These are phyloP conservation scores for Aspergillus hiratsukae DNA, from an alignment of 2,329 filamentous ascomycete genomes.

Conservation along the genomic window DNA sequence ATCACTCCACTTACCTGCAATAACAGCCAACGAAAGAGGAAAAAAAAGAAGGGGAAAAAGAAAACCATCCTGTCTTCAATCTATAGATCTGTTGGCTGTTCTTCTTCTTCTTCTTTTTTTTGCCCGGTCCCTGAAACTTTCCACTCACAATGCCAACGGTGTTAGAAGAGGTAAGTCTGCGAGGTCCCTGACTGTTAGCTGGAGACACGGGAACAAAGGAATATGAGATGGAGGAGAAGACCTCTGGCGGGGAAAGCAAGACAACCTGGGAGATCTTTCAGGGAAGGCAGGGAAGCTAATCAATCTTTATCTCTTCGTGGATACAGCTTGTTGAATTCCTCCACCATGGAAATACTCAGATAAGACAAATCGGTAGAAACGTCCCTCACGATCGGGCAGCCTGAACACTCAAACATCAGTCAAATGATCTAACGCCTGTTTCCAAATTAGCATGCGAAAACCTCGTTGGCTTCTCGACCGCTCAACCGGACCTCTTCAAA, in stretches of 20 bases:
- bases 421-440: neutral
- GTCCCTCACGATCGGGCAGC: neutral
- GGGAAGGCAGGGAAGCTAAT: neutral
- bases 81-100: neutral
- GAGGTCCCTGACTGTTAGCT: neutral
- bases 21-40: neutral
- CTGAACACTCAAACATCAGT: neutral
- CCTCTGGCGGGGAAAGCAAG: neutral
- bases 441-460: constrained; percentile 66
- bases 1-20: neutral
- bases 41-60: constrained; percentile 5
- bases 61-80: neutral
- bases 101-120: neutral
- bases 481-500: constrained; percentile 80
- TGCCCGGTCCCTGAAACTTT: neutral
- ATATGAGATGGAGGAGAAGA: neutral
- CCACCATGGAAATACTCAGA: constrained; percentile 84
- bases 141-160: constrained; percentile 63
- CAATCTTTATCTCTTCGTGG: neutral
- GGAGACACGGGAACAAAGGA: neutral
- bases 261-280: neutral
- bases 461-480: constrained; percentile 75
- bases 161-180: constrained; percentile 63
- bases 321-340: constrained; percentile 70
- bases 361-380: constrained; percentile 66